Evolutionary conservation across 176 grass and related monocot genomes (phyloP), one percentile per base, ranked within the genome.

Genomic region (Poa pratensis): DNA sequence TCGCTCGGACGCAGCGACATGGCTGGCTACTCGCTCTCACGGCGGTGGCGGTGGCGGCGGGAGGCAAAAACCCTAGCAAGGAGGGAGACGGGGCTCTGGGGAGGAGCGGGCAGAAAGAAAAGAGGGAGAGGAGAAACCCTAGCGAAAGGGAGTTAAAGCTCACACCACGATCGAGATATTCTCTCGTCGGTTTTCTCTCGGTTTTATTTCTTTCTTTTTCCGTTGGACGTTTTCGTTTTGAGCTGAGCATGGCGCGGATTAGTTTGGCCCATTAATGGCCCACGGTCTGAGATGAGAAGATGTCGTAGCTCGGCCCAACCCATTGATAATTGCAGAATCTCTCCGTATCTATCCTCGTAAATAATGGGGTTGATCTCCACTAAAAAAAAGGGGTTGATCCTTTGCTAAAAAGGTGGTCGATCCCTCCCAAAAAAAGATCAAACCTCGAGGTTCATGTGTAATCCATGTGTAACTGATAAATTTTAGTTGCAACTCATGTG

Each of bases 1-100:
- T 93, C 93, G 81, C 70, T 98, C 85, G 93, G 91, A 23, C 93
- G 88, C 75, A 95, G 84, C 61, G 91, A 95, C 96, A 98, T 94
- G 77, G 42, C 80, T 82, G 42, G 64, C 18, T 20, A 13, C 37
- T 34, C 9, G 67, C 54, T 42, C 59, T 39, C 20, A 28, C 69
- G 51, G 32, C 30, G 26, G 26, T 26, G 71, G 83, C 50, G 45
- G 26, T 50, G 51, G 32, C 64, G 54, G 39, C 27, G 50, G 39
- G 88, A 88, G 63, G 82, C 76, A 58, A 92, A 79, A 92, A 90
- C 90, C 93, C 93, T 94, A 92, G 74, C 87, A 8, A 67, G 73
- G 87, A 32, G 30, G 30, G 30, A 82, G 85, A 73, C 84, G 82
- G 77, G 76, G 73, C 24, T 30, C 23, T 49, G 43, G 43, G 26